Percentiles rank a stretch among this genome's conserved stretches.
Conservation (phyloP, 805 yeast species). For the Spathaspora boniae region DNA sequence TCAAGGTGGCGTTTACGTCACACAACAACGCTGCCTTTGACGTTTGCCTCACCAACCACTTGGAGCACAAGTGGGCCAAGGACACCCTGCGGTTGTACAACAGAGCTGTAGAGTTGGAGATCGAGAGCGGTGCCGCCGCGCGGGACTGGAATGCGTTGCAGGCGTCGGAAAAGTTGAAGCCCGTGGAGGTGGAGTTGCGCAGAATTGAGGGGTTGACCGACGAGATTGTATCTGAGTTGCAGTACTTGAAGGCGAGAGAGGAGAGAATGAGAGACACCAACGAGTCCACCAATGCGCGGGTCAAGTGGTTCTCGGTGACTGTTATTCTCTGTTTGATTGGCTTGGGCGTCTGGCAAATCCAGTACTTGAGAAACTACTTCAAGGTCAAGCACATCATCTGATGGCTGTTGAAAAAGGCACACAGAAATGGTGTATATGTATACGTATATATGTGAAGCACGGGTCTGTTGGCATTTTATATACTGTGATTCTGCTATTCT, state of each 20-base stretch:
- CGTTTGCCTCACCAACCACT: constrained; percentile 78
- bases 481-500: too few relatives aligned
- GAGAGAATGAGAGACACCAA: constrained; percentile 93
- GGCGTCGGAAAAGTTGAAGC: constrained; percentile 88
- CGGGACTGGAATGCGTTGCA: constrained; percentile 97
- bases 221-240: constrained; percentile 76
- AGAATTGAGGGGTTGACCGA: constrained; percentile 81
- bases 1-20: constrained; percentile 80
- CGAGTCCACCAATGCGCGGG: constrained; percentile 92
- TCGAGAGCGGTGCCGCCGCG: constrained; percentile 94
- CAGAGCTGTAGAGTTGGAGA: constrained; percentile 83
- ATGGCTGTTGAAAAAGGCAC: neutral
- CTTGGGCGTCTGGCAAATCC: constrained; percentile 90
- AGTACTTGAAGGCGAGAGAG: constrained; percentile 83
- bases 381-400: constrained; percentile 75
- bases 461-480: too few relatives aligned
- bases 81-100: constrained; percentile 41
- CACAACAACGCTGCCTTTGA: constrained; percentile 83
- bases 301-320: constrained; percentile 76
- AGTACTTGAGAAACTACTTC: constrained; percentile 90
- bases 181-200: constrained; percentile 86
- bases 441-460: too few relatives aligned
- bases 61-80: constrained; percentile 25
- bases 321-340: constrained; percentile 67
- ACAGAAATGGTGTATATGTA: neutral